Conservation (phyloP, 1,139 yeast genomes). For the Lodderomyces pseudojiufengensis region DNA sequence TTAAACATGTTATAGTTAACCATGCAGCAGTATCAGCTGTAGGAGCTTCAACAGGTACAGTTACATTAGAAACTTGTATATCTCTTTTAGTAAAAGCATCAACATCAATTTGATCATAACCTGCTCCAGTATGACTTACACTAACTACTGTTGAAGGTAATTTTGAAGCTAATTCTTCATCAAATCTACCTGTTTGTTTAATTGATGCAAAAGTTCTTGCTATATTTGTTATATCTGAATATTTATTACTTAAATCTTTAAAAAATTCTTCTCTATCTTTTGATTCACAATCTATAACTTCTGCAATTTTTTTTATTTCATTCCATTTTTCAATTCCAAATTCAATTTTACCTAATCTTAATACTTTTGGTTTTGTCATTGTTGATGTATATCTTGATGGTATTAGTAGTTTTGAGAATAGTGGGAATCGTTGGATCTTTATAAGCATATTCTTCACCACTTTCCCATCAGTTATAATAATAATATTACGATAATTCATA, state of each 20-base stretch:
- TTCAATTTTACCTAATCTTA: constrained; percentile 53
- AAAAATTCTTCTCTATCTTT: constrained; percentile 48
- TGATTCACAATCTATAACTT: constrained; percentile 48
- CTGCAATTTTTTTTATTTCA: constrained; percentile 42
- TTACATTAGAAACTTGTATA: constrained; percentile 71
- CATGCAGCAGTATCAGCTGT: constrained; percentile 81
- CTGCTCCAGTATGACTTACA: constrained; percentile 85
- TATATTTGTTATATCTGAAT: constrained; percentile 45
- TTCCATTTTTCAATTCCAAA: constrained; percentile 59
- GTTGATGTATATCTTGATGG: too few species aligned
- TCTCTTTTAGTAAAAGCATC: constrained; percentile 43
- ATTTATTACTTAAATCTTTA: constrained; percentile 45
- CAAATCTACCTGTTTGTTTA: constrained; percentile 65
- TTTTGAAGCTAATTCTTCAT: constrained; percentile 58
- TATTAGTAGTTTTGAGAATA: too few species aligned
- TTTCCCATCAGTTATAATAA: too few species aligned
- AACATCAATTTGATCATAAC: constrained; percentile 81
- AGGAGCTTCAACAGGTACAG: constrained; percentile 68
- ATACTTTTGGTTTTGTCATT: constrained; percentile 45
- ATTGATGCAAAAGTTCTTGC: constrained; percentile 51
- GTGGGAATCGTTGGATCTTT: too few species aligned
- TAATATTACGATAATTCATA: too few species aligned
- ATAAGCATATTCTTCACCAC: too few species aligned
- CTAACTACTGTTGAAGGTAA: constrained; percentile 63
- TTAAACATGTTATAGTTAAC: constrained; percentile 60